Conservation (phyloP, 1,284 basidiomycete genomes). For the Sanghuangporus sanghuang region DNA sequence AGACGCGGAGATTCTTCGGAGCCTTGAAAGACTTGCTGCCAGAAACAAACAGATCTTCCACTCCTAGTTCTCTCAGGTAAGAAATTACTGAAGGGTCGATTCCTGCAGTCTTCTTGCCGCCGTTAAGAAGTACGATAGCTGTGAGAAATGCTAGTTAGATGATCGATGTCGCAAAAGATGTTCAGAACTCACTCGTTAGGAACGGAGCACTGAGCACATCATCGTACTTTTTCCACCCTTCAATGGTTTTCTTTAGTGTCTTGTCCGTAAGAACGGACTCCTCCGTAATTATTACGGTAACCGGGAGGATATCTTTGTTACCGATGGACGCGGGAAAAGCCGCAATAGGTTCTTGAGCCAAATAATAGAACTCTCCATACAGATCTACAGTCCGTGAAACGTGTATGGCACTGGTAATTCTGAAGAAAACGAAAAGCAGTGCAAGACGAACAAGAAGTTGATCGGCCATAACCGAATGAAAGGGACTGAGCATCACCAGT, state of each 20-base stretch:
- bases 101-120: background rate
- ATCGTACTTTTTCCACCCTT: background rate
- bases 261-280: background rate
- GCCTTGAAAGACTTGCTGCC: background rate
- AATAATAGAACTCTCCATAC: conserved; percentile 8
- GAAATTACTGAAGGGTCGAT: background rate
- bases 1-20: background rate
- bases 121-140: conserved; percentile 7
- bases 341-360: conserved; percentile 4
- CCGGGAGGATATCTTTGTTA: conserved; percentile 1
- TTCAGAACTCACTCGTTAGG: background rate
- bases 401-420: background rate
- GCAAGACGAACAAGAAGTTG: background rate
- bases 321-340: background rate
- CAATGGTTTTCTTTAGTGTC: background rate
- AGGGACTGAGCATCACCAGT: background rate
- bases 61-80: background rate
- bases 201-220: conserved; percentile 14
- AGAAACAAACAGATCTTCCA: conserved; percentile 3
- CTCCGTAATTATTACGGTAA: background rate
- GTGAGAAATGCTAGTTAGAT: background rate
- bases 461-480: background rate
- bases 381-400: conserved; percentile 9
- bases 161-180: background rate
- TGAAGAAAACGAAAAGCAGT: background rate